Conservation (phyloP, 805 yeast species). For the Teunomyces lycoperdinae region DNA sequence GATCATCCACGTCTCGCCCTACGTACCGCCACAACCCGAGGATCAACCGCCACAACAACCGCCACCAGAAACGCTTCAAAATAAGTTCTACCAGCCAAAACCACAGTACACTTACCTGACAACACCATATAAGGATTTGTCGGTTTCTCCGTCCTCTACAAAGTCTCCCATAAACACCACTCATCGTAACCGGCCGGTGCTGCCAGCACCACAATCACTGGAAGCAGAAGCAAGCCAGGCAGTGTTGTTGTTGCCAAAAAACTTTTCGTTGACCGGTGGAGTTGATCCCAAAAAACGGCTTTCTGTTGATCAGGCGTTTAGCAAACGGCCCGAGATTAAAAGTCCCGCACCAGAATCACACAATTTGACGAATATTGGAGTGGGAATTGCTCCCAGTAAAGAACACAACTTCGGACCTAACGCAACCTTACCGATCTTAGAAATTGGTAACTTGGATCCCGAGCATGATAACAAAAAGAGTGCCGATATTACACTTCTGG, state of each 20-base stretch:
- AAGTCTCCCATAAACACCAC: slow-evolving; percentile 16
- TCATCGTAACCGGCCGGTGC: slow-evolving; percentile 22
- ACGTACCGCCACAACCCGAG: neutral
- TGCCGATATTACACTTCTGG: neutral
- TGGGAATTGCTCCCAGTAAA: slow-evolving; percentile 7
- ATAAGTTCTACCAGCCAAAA: slow-evolving; percentile 28
- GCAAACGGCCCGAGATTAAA: slow-evolving; percentile 2
- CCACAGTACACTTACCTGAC: slow-evolving; percentile 25
- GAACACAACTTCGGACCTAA: neutral
- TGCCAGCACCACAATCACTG: slow-evolving; percentile 15
- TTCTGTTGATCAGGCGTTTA: slow-evolving; percentile 22
- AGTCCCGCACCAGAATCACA: slow-evolving; percentile 7
- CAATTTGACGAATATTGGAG: slow-evolving; percentile 19
- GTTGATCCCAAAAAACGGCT: slow-evolving; percentile 20
- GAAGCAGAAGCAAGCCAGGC: slow-evolving; percentile 29
- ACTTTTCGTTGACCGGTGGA: slow-evolving; percentile 31
- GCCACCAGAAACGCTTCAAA: slow-evolving; percentile 1
- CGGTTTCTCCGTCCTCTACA: slow-evolving; percentile 23
- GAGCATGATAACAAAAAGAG: neutral
- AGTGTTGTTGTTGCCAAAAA: slow-evolving; percentile 49
- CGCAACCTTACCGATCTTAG: neutral
- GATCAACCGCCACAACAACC: slow-evolving; percentile 7
- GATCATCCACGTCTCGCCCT: slow-evolving; percentile 40
- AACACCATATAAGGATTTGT: slow-evolving; percentile 19
- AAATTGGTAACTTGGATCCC: neutral